These are phyloP conservation scores for Diaporthe vaccinii DNA, from an alignment of 2,329 filamentous ascomycete genomes.

Conservation along the genomic window DNA sequence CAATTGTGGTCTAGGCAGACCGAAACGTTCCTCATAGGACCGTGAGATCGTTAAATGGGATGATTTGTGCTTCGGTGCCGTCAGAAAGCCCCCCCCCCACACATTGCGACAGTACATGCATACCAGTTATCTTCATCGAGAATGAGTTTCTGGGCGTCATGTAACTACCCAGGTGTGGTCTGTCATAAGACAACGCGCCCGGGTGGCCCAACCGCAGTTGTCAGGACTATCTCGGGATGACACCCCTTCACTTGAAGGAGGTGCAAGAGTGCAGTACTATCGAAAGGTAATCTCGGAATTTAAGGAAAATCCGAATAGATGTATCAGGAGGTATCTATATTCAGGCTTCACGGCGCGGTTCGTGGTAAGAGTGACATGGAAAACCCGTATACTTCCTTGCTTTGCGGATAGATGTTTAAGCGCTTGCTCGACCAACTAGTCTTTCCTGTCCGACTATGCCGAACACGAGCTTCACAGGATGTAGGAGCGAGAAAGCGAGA, in stretches of 20 bases:
- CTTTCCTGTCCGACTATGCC: background rate
- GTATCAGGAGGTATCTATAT: background rate
- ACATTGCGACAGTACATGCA: background rate
- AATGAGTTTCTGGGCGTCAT: background rate
- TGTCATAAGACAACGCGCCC: background rate
- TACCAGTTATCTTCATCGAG: background rate
- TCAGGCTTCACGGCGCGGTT: background rate
- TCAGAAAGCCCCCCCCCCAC: background rate
- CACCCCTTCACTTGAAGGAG: background rate
- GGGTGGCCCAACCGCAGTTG: background rate
- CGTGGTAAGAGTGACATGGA: background rate
- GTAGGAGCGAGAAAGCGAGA: background rate
- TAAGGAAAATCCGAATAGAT: background rate
- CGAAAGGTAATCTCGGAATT: constrained; percentile 11
- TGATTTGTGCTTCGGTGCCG: background rate
- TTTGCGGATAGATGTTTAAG: background rate
- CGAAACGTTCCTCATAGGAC: background rate
- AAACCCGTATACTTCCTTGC: background rate
- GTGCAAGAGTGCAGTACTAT: background rate
- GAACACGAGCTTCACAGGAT: constrained; percentile 8
- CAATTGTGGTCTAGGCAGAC: constrained; percentile 1
- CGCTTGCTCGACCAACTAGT: background rate
- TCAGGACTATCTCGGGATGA: background rate
- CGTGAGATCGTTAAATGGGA: background rate
- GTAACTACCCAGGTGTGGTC: background rate